Base-by-base conservation (phyloP, 139 green algal genomes). In the Auxenochlorella pyrenoidosa region DNA sequence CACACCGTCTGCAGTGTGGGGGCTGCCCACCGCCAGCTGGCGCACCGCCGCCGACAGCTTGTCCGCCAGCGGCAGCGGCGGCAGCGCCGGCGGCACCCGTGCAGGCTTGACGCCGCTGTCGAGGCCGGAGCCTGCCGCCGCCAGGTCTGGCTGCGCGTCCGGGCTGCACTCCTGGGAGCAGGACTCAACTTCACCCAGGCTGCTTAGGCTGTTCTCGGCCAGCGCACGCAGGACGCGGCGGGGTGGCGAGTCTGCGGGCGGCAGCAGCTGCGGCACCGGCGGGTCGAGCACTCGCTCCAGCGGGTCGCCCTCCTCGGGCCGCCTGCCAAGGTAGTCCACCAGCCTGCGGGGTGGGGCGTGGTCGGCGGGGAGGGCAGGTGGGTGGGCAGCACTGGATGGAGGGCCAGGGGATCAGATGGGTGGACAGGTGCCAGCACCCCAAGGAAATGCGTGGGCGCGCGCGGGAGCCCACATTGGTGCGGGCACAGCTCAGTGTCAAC, bases 1-100 rank as follows among this genome's bases (percentile, higher is more conserved):
- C 36, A 91, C 32, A 3, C 78, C 72, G 44, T 91, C 75, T 28
- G 88, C 82, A 3, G 47, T 75, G 24, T 41, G 38, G 16, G 88
- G 88, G 86, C 88, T 91, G 75, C 82, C 32, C 65, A 63, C 72
- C 36, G 36, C 51, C 83, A 87, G 71, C 66, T 75, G 60, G 5
- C n/a, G 66, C 79, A 85, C 59, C 10, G 79, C 79, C 60, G 38
- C 26, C 26, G 79, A 75, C 79, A 85, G 59, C 21, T 68, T 75
- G 36, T 68, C 59, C 36, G 43, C 36, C 59, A 85, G 79, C 79
- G 79, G 79, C 16, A 80, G 73, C 73, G 73, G 73, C 40, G 28
- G 73, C 41, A 32, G 73, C 36, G 36, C 18, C 10, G 70, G 70
- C 70, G 38, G 70, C 36, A 18, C 26, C 41, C 40, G 73, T 21